phyloP scores from a whole-genome alignment of 2,329 filamentous ascomycete genomes.

The Fusarium solani-melongenae region DNA sequence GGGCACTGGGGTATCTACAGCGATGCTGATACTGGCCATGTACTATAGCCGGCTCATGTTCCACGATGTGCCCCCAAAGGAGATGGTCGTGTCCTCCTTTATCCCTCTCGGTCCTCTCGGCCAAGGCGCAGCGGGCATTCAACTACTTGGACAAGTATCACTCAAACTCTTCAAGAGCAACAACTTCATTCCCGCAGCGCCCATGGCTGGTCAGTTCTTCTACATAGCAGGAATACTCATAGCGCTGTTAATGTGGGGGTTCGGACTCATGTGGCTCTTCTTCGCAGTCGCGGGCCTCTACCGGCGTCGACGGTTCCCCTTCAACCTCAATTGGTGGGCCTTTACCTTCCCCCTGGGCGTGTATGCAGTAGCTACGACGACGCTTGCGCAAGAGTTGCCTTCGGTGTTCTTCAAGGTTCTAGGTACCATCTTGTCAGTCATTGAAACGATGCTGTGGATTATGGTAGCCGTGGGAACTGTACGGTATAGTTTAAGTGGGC shows the following conservation, averaged over 20 bases:
- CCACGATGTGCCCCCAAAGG: slow-evolving; percentile 68
- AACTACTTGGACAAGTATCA: slow-evolving; percentile 56
- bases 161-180: slow-evolving; percentile 45
- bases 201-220: slow-evolving; percentile 62
- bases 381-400: slow-evolving; percentile 46
- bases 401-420: slow-evolving; percentile 48
- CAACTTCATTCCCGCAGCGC: slow-evolving; percentile 51
- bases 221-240: slow-evolving; percentile 62
- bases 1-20: slow-evolving; percentile 64
- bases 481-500: slow-evolving; percentile 8
- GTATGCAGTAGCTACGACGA: slow-evolving; percentile 45
- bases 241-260: slow-evolving; percentile 49
- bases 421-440: slow-evolving; percentile 34
- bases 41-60: slow-evolving; percentile 72
- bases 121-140: slow-evolving; percentile 67
- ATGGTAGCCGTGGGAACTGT: slow-evolving; percentile 25
- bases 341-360: slow-evolving; percentile 54
- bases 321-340: slow-evolving; percentile 54
- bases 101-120: slow-evolving; percentile 72
- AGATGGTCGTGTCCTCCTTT: slow-evolving; percentile 71
- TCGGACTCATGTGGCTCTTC: slow-evolving; percentile 48
- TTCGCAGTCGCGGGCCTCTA: slow-evolving; percentile 47
- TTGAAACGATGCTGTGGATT: slow-evolving; percentile 33
- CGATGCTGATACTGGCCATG: slow-evolving; percentile 66
- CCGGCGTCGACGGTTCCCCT: slow-evolving; percentile 45